Percentiles rank a stretch among this genome's conserved stretches.
Conservation (phyloP, 2,329 filamentous ascomycete genomes). For the Raffaelea arxii region DNA sequence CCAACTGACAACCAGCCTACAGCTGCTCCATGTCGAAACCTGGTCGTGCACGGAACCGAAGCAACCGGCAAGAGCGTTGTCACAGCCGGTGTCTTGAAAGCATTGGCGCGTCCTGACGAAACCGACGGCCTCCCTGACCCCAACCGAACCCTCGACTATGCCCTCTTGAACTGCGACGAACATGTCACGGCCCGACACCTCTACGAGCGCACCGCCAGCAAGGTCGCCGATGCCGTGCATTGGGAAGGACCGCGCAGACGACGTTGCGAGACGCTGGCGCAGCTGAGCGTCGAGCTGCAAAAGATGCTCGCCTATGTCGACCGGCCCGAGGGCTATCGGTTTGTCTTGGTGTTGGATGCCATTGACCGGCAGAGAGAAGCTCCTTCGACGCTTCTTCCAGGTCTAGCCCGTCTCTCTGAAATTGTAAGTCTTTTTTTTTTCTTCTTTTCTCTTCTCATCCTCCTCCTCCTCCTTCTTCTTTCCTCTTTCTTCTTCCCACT, state of each 20-base stretch:
- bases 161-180: conserved; percentile 59
- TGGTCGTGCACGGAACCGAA: conserved; percentile 76
- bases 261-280: conserved; percentile 72
- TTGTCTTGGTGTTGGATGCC: conserved; percentile 79
- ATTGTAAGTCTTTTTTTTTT: conserved; percentile 42
- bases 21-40: conserved; percentile 59
- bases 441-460: neutral
- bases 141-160: conserved; percentile 33
- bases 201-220: conserved; percentile 58
- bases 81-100: conserved; percentile 49
- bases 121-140: conserved; percentile 14
- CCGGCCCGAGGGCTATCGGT: conserved; percentile 38
- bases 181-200: conserved; percentile 72
- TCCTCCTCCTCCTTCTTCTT: too few species aligned
- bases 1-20: too few species aligned
- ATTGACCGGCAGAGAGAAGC: conserved; percentile 79
- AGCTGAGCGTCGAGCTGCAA: conserved; percentile 63
- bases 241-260: conserved; percentile 37
- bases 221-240: conserved; percentile 43
- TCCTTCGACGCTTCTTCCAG: conserved; percentile 67
- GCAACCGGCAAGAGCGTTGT: conserved; percentile 80
- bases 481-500: conserved; percentile 3
- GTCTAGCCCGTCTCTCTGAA: conserved; percentile 72
- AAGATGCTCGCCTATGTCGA: conserved; percentile 44
- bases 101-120: conserved; percentile 25